Evolutionary conservation across 1,284 basidiomycete genomes (phyloP), one percentile per base, ranked within the genome.

Genomic region (Sporisorium iseilematis-ciliati): DNA sequence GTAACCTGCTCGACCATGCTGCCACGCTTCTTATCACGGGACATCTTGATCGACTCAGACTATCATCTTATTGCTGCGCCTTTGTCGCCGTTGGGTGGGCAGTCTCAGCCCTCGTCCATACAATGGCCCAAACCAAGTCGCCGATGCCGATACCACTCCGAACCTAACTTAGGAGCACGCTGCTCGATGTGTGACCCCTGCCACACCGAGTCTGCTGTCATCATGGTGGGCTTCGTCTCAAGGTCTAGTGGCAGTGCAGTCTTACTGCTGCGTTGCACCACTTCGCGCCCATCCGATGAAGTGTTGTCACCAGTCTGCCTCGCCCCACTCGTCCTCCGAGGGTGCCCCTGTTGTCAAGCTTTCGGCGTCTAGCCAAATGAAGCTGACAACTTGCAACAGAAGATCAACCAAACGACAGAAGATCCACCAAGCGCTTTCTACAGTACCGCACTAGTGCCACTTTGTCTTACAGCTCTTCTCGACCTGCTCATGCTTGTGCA

Each of bases 401-500:
- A 3, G 25, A 26, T 3, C 26, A 16, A 29, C 29, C 46, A 48
- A 25, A 10, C 26, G 26, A 31, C 26, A 10, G 26, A 8, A 3
- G 25, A 26, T 3, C 26, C 26, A 29, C 29, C 46, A 48, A 25
- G 8, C 26, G 26, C 4, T 31, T 14, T 33, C 29, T 49, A 4
- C 48, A n/a, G 48, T 49, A 4, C 48, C 29, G 48, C 26, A 33
- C n/a, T n/a, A n/a, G 26, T n/a, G 48, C 48, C 48, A 49, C 29
- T 49, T 49, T 31, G 48, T 11, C 18, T 11, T 33, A 18, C 48
- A 31, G 26, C 20, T 31, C 46, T 49, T 20, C 46, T 49, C 18
- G 12, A 35, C 33, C 33, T 35, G 29, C 29, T 29, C 8, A 14
- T 38, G 35, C 14, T 38, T 5, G 35, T 38, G 35, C 35, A 38